Evolutionary conservation across 2,329 filamentous ascomycete genomes (phyloP).

Genomic region (Exophiala phaeomuriformis): DNA sequence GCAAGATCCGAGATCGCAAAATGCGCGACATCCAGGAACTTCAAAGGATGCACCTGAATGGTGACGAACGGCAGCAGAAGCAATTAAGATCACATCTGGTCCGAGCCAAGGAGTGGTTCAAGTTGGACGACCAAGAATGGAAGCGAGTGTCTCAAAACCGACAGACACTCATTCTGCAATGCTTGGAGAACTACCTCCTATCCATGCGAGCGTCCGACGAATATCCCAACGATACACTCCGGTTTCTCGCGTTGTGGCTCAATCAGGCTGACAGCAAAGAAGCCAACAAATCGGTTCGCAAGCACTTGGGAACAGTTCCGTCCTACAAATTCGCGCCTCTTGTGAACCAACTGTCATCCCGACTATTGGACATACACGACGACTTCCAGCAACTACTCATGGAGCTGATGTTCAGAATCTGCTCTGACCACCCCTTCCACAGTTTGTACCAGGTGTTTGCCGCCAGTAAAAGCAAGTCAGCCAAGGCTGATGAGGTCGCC

Average conservation of each 20-base stretch:
- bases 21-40: slow-evolving; percentile 71
- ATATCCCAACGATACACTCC: slow-evolving; percentile 80
- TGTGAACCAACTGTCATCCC: slow-evolving; percentile 96
- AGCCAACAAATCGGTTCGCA: slow-evolving; percentile 69
- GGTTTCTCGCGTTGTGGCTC: slow-evolving; percentile 91
- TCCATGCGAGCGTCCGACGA: slow-evolving; percentile 78
- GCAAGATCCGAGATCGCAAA: slow-evolving; percentile 72
- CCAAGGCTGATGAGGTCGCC: slow-evolving; percentile 62
- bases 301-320: slow-evolving; percentile 65
- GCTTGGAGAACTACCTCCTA: slow-evolving; percentile 86
- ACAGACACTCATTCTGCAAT: slow-evolving; percentile 76
- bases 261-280: slow-evolving; percentile 69
- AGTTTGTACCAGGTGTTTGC: slow-evolving; percentile 97
- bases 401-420: slow-evolving; percentile 71
- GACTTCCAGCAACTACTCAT: slow-evolving; percentile 71
- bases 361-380: slow-evolving; percentile 62
- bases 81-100: slow-evolving; percentile 55
- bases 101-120: slow-evolving; percentile 79
- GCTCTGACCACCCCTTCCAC: slow-evolving; percentile 88
- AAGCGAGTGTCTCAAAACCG: slow-evolving; percentile 68
- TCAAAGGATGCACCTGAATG: slow-evolving; percentile 46
- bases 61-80: slow-evolving; percentile 42
- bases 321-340: slow-evolving; percentile 86
- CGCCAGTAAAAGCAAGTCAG: slow-evolving; percentile 58
- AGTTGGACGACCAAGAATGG: slow-evolving; percentile 83